A percentile compares a stretch with the other conserved stretches of the same genome.
Evolutionary conservation across 2,329 filamentous ascomycete genomes (phyloP).

Genomic region (Fusarium staphyleae): DNA sequence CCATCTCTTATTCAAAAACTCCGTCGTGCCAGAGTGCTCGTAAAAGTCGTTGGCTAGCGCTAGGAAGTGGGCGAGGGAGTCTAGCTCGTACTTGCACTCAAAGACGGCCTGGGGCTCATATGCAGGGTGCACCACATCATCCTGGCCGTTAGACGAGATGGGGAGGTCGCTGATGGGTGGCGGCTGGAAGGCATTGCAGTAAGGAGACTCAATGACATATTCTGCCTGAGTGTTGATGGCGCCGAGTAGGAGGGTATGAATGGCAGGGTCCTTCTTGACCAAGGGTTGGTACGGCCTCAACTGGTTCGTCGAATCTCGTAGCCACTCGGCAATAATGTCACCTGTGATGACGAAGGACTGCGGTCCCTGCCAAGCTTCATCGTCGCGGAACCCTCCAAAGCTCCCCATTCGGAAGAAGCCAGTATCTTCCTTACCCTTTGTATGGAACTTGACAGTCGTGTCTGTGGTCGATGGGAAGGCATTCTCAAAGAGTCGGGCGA

Average conservation of each 20-base stretch:
- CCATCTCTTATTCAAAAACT: slow-evolving; percentile 83
- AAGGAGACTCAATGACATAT: slow-evolving; percentile 92
- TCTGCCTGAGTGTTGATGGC: slow-evolving; percentile 97
- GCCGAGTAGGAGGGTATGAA: slow-evolving; percentile 83
- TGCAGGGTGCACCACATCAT: slow-evolving; percentile 82
- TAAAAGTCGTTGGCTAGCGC: slow-evolving; percentile 86
- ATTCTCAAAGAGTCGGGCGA: slow-evolving; percentile 93
- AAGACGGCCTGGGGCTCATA: slow-evolving; percentile 90
- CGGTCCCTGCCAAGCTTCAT: slow-evolving; percentile 77
- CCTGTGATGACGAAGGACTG: slow-evolving; percentile 95
- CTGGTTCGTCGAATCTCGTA: slow-evolving; percentile 93
- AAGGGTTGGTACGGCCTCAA: slow-evolving; percentile 87
- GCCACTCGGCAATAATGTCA: slow-evolving; percentile 92
- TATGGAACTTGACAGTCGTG: slow-evolving; percentile 89
- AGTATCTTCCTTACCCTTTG: slow-evolving; percentile 61
- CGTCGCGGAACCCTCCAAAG: slow-evolving; percentile 49
- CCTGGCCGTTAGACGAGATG: slow-evolving; percentile 78
- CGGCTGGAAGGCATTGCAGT: slow-evolving; percentile 98
- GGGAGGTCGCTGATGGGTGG: slow-evolving; percentile 81
- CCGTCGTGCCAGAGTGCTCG: slow-evolving; percentile 76
- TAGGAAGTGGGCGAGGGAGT: slow-evolving; percentile 92
- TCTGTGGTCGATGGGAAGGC: slow-evolving; percentile 87
- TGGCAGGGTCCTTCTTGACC: slow-evolving; percentile 78
- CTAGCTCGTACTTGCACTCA: slow-evolving; percentile 98
- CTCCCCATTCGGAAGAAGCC: slow-evolving; percentile 47